A percentile compares a stretch with the other conserved stretches of the same genome.
Conservation (phyloP, 2,329 filamentous ascomycete genomes). For the Eutypa lata region DNA sequence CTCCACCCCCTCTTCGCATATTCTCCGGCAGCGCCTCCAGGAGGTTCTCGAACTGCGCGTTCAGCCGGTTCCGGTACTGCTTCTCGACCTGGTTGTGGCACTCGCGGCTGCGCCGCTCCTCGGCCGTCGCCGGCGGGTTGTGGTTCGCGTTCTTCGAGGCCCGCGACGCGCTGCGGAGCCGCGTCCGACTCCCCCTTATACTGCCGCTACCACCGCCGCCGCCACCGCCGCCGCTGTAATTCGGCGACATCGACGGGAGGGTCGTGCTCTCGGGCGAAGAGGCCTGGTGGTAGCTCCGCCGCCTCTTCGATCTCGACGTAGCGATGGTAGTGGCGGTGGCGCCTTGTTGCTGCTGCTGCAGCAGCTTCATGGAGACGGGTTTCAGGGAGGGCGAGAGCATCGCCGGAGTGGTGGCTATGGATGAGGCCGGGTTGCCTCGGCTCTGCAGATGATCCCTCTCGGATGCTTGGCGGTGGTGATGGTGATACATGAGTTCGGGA, state of each 20-base stretch:
- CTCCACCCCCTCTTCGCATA: conserved; percentile 23
- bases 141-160: conserved; percentile 33
- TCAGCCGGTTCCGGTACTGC: conserved; percentile 46
- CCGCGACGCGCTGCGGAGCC: conserved; percentile 30
- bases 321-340: conserved; percentile 7
- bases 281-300: conserved; percentile 8
- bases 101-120: conserved; percentile 31
- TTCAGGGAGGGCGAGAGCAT: neutral
- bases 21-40: conserved; percentile 37
- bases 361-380: neutral
- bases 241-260: conserved; percentile 9
- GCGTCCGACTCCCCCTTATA: conserved; percentile 9
- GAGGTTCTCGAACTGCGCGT: conserved; percentile 42
- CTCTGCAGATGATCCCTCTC: neutral
- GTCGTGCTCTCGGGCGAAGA: conserved; percentile 12
- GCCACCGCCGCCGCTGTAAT: conserved; percentile 10
- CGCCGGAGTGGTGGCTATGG: neutral
- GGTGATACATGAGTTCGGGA: too few species aligned
- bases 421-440: neutral
- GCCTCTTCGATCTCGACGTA: neutral
- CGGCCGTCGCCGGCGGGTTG: conserved; percentile 29
- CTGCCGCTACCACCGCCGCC: too few species aligned
- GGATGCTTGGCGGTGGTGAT: neutral
- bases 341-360: neutral
- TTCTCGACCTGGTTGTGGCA: conserved; percentile 47